Evolutionary conservation across 257 asterid genomes (phyloP), one percentile per base, ranked within the genome.

Genomic region (Leonotis leonurus): DNA sequence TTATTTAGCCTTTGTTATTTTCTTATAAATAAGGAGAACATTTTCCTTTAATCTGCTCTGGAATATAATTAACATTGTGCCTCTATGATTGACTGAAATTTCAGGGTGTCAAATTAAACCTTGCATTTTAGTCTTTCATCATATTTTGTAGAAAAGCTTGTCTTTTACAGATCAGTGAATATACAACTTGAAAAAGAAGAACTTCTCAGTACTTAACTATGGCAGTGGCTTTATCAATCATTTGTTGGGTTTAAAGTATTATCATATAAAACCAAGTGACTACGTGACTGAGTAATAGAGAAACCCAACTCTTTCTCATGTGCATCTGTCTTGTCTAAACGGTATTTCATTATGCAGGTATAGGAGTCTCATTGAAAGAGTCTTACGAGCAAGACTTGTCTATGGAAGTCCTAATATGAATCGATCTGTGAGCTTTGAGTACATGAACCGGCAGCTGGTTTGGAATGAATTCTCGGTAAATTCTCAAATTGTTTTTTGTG

Each of bases 401-500:
- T 92, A 85, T 77, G 96, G 88, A 51, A 80, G 95, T 74, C 97
- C 96, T 57, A 75, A 89, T 67, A 92, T 89, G 99, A 92, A 92
- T 65, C 77, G 96, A 72, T 84, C 96, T 52, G 96, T 92, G 66
- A 91, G 98, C 95, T 91, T 91, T 36, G 98, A 91, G 75, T 91
- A 91, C 82, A 91, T 88, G 96, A 91, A 91, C 70, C 87, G 95
- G 36, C 98, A 91, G 77, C 78, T 88, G 84, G 96, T 91, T 70
- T 91, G 98, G 98, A 88, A 91, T 77, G 95, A 88, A 70, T 88
- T 91, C 59, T 88, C 96, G 94, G 96, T 87, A 85, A 78, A 17
- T 70, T 44, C 40, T 73, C 68, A 40, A 65, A 27, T 65, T 55
- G n/a, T 62, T 62, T 65, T 44, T 54, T 70, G 36, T 30, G 8